phyloP scores from a whole-genome alignment of 75 land plant genomes.

The Cupressus sempervirens region DNA sequence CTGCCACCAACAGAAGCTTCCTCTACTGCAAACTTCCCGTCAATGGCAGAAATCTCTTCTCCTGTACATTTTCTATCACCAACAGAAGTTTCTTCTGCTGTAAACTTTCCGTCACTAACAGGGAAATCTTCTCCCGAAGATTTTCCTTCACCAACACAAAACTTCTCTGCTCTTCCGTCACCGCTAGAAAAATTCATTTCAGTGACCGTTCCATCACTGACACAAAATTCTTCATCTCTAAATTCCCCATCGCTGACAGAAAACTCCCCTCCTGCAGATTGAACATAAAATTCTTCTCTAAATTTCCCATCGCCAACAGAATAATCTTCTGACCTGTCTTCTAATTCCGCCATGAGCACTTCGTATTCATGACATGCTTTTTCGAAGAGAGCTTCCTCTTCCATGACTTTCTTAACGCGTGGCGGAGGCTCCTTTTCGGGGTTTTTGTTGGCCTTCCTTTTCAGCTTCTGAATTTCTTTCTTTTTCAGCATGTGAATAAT shows the following conservation, averaged over 20 bases:
- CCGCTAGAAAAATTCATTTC: neutral
- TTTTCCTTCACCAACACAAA: too few relatives aligned
- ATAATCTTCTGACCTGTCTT: neutral
- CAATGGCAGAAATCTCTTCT: neutral
- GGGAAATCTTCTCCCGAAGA: too few relatives aligned
- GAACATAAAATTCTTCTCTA: neutral
- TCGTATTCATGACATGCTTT: conserved; percentile 34
- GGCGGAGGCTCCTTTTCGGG: neutral
- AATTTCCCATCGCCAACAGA: neutral
- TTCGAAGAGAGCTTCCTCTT: conserved; percentile 32
- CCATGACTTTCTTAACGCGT: conserved; percentile 13
- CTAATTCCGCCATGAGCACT: conserved; percentile 15
- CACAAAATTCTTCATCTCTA: neutral
- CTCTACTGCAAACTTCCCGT: neutral
- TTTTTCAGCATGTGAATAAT: conserved; percentile 50
- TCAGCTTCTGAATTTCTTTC: conserved; percentile 44
- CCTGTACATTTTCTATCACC: neutral
- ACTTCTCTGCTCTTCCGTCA: too few relatives aligned
- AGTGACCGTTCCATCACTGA: neutral
- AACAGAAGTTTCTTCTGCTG: neutral
- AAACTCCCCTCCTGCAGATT: neutral
- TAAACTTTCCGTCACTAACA: too few relatives aligned
- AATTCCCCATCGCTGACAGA: neutral
- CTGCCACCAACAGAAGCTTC: neutral
- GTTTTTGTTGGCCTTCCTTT: conserved; percentile 21